Evolutionary conservation across 2,329 filamentous ascomycete species (phyloP), one percentile per base, ranked within the genome.

Genomic region (Capronia coronata): DNA sequence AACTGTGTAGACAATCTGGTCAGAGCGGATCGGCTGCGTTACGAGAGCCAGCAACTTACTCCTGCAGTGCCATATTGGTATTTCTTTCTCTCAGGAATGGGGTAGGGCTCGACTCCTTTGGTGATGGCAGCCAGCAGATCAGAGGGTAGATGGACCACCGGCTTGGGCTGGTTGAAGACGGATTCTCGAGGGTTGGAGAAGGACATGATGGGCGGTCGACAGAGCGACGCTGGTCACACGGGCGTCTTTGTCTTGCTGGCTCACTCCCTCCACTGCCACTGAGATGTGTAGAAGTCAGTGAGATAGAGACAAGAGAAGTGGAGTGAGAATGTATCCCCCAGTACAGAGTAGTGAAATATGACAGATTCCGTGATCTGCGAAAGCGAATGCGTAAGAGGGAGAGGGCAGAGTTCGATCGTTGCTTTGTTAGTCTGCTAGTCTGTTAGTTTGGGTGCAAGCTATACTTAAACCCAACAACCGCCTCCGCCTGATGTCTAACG

Each of bases 41-140:
- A 18, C 22, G 34, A 25, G 11, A 41, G 30, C 23, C 18, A 41
- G n/a, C 23, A 46, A 72, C 78, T 67, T 71, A 81, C 78, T 52
- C 78, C 78, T 52, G 78, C 78, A 52, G 78, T 81, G 59, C 78
- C 78, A 71, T 81, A 81, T 53, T 75, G 69, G 63, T 79, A 81
- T 48, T 72, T 69, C 60, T 65, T 70, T 49, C 71, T 73, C 43
- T 69, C 65, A 9, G 72, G 73, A 64, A 75, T 76, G 16, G 67
- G 65, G 61, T 75, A 75, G 52, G 71, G 70, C 48, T 66, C 64
- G 35, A 72, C 74, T 46, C 71, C 72, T 55, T 72, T 65, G 43
- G 67, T 60, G 61, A 77, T 72, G 43, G 69, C 68, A 59, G 71
- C 63, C 48, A 69, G 67, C 37, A 71, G 57, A 56, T 62, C 65